Base-by-base conservation (phyloP, 2,329 filamentous ascomycete species). In the Neopestalotiopsis clavispora region DNA sequence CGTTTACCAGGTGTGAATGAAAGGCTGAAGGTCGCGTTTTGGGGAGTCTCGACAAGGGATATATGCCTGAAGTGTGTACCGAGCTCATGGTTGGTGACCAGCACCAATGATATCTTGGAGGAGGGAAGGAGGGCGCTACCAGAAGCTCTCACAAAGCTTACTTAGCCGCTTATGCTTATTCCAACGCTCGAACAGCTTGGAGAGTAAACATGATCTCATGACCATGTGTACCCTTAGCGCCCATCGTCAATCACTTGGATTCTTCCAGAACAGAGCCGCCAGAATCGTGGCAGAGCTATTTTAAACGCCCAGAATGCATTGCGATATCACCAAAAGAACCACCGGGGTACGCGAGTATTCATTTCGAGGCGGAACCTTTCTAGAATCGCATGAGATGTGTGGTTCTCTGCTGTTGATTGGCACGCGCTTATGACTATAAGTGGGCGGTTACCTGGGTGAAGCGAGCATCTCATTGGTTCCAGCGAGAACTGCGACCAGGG, bases 371-470 rank as follows among this genome's bases (percentile, higher is more conserved):
- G 49, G 61, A 65, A 58, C 17, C 49, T 20, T 68, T 68, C 67
- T 68, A 65, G 67, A 68, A 68, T 23, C n/a, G 20, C 12, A 12
- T 58, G 23, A 49, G 61, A 49, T 34, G n/a, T 34, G 38, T 45
- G 38, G 28, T 28, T 20, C n/a, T 40, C 45, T 32, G 38, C 52
- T 12, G n/a, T 14, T 45, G 56, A 13, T n/a, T 20, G 32, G 28
- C 13, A 20, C n/a, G 61, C 67, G 67, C 67, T 68, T 68, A 68
- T 57, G 13, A 28, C 45, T 40, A 38, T 32, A 38, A 12, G 45
- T 58, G 64, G 45, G 64, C 64, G 64, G 64, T 45, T 66, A 66
- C 52, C 23, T 34, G 30, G 20, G 62, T 5, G n/a, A 62, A 10
- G 28, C 30, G 32, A 4, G 30, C 30, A 52, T 38, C 6, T 23